These are phyloP conservation scores for Setaria italica DNA, from an alignment of 202 grass and related monocot genomes.

Conservation along the genomic window DNA sequence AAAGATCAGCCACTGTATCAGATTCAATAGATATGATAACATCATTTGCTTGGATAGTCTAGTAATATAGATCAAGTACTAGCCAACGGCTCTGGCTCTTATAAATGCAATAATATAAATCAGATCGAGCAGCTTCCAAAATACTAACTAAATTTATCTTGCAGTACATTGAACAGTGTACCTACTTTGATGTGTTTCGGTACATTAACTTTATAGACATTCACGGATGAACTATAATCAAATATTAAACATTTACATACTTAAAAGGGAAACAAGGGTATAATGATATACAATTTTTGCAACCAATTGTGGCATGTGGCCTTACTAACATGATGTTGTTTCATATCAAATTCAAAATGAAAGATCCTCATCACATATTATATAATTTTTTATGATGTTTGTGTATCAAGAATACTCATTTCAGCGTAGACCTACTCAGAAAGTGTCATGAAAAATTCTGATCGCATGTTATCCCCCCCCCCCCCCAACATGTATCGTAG, in stretches of 20 bases:
- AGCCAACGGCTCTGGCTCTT: background rate
- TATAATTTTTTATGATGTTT: too few species aligned
- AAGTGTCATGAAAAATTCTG: too few species aligned
- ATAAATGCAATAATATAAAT: background rate
- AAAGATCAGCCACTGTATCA: constrained; percentile 20
- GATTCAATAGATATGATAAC: constrained; percentile 1
- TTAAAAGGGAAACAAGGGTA: too few species aligned
- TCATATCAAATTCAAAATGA: too few species aligned
- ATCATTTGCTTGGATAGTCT: constrained; percentile 12
- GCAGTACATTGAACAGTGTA: background rate
- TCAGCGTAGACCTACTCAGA: too few species aligned
- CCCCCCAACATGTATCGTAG: too few species aligned
- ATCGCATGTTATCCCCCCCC: too few species aligned
- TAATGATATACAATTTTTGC: background rate
- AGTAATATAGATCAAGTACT: background rate
- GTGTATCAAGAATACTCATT: too few species aligned
- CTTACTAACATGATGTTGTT: too few species aligned
- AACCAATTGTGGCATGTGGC: background rate
- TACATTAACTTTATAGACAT: too few species aligned
- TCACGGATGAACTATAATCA: background rate
- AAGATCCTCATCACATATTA: too few species aligned
- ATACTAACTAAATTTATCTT: background rate
- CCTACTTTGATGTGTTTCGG: background rate
- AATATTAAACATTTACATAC: background rate
- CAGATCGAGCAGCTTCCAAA: background rate